phyloP scores from a whole-genome alignment of 768 basidiomycete species.

The Russula sp. region DNA sequence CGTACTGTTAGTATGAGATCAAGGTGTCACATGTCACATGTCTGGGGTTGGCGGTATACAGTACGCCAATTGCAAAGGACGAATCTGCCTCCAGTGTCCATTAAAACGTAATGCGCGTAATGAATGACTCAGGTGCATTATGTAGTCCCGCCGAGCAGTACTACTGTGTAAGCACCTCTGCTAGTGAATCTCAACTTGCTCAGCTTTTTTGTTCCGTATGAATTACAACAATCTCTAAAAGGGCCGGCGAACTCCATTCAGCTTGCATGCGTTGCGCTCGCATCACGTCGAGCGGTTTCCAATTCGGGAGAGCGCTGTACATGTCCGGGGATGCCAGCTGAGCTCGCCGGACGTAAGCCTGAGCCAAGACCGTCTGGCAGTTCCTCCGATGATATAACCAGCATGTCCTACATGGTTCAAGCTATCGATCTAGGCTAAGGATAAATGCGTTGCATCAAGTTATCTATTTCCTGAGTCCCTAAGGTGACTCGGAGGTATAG shows the following conservation, averaged over 20 bases:
- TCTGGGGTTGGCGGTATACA: too few relatives aligned
- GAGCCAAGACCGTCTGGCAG: too few relatives aligned
- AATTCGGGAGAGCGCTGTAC: conserved; percentile 66
- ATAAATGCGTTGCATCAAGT: too few relatives aligned
- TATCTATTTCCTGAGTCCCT: too few relatives aligned
- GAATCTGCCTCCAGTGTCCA: conserved; percentile 61
- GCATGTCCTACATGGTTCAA: too few relatives aligned
- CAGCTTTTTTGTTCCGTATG: conserved; percentile 55
- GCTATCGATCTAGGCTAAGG: too few relatives aligned
- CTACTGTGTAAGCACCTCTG: conserved; percentile 55
- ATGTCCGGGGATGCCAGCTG: conserved; percentile 68
- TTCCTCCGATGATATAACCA: too few relatives aligned
- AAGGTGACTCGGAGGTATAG: too few relatives aligned
- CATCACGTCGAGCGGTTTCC: conserved; percentile 49
- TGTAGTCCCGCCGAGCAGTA: conserved; percentile 46
- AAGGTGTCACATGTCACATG: conserved; percentile 36
- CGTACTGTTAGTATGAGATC: conserved; percentile 53
- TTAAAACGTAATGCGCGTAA: conserved; percentile 48
- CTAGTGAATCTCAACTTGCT: conserved; percentile 66
- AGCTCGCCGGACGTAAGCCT: conserved; percentile 40
- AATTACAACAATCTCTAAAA: conserved; percentile 65
- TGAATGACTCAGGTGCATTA: conserved; percentile 58
- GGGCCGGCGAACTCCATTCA: conserved; percentile 74
- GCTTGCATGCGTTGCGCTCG: conserved; percentile 56
- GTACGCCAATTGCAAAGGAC: too few relatives aligned